Conservation (phyloP, 805 yeast genomes). For the Metschnikowia gelsemii region DNA sequence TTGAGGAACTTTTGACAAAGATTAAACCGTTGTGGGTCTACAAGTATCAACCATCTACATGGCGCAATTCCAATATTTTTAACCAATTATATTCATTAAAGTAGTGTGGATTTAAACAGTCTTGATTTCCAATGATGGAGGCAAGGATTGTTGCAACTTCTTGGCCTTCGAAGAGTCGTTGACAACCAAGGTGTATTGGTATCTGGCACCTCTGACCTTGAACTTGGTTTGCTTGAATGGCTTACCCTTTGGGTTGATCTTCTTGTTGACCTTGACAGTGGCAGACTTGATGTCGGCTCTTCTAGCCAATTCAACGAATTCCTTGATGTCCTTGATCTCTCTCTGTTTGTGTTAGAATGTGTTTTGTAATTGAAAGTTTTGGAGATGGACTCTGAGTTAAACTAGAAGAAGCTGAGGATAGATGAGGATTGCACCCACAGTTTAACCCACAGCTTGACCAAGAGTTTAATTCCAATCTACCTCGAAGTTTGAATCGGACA, state of each 20-base stretch:
- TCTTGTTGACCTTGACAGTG: conserved; percentile 90
- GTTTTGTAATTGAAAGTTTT: not conserved
- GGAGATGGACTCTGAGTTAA: too few species aligned
- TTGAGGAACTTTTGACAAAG: too few species aligned
- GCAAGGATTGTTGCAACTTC: conserved; percentile 96
- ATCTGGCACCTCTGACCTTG: conserved; percentile 96
- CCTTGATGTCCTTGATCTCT: conserved; percentile 95
- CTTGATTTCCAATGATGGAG: conserved; percentile 83
- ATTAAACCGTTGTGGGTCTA: too few species aligned
- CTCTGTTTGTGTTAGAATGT: conserved; percentile 31
- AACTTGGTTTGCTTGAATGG: conserved; percentile 92
- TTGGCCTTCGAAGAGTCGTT: conserved; percentile 95
- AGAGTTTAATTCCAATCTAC: too few species aligned
- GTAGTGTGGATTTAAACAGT: conserved; percentile 32
- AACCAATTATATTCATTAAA: conserved; percentile 15
- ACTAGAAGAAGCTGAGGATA: too few species aligned
- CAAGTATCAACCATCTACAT: too few species aligned
- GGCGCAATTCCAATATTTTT: not conserved
- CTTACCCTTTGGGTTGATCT: conserved; percentile 78
- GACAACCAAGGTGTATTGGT: conserved; percentile 93
- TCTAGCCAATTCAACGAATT: conserved; percentile 94
- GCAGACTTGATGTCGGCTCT: conserved; percentile 93
- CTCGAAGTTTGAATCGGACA: too few species aligned
- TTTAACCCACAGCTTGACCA: too few species aligned
- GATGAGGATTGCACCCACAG: too few species aligned